Evolutionary conservation across 2,329 filamentous ascomycete species (phyloP).

Genomic region (Pseudogymnoascus sp.): DNA sequence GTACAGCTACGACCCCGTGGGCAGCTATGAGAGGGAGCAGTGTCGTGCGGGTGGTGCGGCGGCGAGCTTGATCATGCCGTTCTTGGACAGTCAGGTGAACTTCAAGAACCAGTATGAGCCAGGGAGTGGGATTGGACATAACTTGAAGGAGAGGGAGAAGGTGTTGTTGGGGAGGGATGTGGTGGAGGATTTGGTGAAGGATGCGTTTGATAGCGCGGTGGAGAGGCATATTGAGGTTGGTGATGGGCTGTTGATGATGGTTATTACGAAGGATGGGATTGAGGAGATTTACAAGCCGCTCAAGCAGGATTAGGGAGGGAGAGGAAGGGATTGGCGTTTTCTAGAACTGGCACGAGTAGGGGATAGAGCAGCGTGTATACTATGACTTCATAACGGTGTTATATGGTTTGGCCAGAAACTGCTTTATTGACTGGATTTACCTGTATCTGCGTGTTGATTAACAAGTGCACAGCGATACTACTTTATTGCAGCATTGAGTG

Average conservation of each 20-base stretch:
- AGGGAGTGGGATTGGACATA: conserved; percentile 75
- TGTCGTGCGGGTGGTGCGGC: conserved; percentile 90
- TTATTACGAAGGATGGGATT: conserved; percentile 82
- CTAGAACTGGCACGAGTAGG: conserved; percentile 4
- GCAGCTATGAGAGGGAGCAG: conserved; percentile 95
- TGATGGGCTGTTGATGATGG: conserved; percentile 90
- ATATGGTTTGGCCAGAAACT: background rate
- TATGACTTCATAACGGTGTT: conserved; percentile 3
- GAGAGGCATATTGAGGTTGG: conserved; percentile 99
- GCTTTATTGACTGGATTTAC: background rate
- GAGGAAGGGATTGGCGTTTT: background rate
- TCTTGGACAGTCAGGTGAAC: conserved; percentile 99
- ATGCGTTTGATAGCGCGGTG: conserved; percentile 95
- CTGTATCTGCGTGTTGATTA: no score
- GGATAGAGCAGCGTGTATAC: conserved; percentile 3
- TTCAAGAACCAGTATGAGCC: conserved; percentile 98
- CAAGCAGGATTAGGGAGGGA: conserved; percentile 69
- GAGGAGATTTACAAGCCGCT: conserved; percentile 76
- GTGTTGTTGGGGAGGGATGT: conserved; percentile 63
- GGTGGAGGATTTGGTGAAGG: conserved; percentile 84
- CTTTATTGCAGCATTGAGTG: no score
- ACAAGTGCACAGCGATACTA: no score
- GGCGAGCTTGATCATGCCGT: conserved; percentile 94
- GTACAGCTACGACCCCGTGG: conserved; percentile 96
- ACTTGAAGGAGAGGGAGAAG: conserved; percentile 63